Base-by-base conservation (phyloP, 768 basidiomycete genomes). In the Lactarius trivialis region DNA sequence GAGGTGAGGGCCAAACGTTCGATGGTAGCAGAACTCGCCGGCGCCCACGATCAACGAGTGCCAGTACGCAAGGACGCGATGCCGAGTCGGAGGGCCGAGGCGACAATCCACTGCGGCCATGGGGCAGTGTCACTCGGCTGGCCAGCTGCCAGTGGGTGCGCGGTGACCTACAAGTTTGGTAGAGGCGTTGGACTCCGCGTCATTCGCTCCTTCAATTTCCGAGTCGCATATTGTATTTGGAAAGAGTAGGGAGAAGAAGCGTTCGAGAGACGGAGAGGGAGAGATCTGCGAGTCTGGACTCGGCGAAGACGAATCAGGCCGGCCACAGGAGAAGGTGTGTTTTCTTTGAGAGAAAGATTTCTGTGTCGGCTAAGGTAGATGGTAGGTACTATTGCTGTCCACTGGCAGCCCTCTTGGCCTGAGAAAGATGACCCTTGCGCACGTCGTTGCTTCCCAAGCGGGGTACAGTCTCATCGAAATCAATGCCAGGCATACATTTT, bases 371-470 rank as follows among this genome's bases (percentile, higher is more conserved):
- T 49, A 32, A 30, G 24, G 7, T n/a, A 14, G 33, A 30, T 26
- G 36, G 36, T 58, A 94, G 96, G 75, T 98, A 26, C 77, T 98
- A 50, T 77, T 99, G n/a, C 77, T 99, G 33, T 93, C 93, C n/a
- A n/a, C n/a, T n/a, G n/a, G n/a, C n/a, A 97, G 97, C 0, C 95
- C 97, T 49, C 95, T 97, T 7, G 97, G 97, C 1, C 78, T 96
- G 55, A 97, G 97, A 0, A 99, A 99, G 74, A 99, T 97, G 0
- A 98, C 97, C 0, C 75, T 99, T 5, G 95, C 94, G 0, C 93
- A 99, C 74, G 87, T 99, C 33, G 79, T 98, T 9, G 94, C 95
- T 4, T 76, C 77, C 21, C 96, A 98, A 72, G 97, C 97, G 3
- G 97, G 97, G 1, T 99, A 99, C 71, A 82, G 85, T 66, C 89